Evolutionary conservation across 306 rosid species (phyloP), one percentile per base, ranked within the genome.

Genomic region (Gillenia trifoliata): DNA sequence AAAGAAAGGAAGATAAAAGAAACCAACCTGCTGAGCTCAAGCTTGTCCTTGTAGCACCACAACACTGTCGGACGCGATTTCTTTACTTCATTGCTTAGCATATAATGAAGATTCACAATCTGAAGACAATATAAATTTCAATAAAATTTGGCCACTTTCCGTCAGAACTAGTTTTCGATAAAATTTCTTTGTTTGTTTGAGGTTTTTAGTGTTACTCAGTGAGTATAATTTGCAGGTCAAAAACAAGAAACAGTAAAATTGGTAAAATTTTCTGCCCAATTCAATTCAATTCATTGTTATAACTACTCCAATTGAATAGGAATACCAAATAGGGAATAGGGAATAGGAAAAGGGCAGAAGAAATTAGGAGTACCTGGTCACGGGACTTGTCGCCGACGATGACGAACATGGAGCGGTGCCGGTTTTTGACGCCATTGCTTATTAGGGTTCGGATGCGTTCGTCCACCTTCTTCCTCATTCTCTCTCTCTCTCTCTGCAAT

Each of bases 41-140:
- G 99, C 84, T 90, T 94, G 77, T 88, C 87, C 86, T 83, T 91
- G 84, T 94, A 94, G 83, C 99, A 92, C 99, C 99, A 94, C 34
- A 94, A 79, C 41, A 84, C 97, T 66, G 77, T 82, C 63, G 95
- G 99, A 78, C 85, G 83, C 20, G 96, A 88, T 80, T 90, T 94
- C 40, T 86, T 76, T n/a, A 82, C 85, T 33, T 92, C 94, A 85
- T 94, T 94, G 86, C 91, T 83, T 50, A 94, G 87, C 86, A 94
- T 85, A 72, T 88, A 86, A 79, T 94, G 97, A 73, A 94, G 92
- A 87, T 94, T 94, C 8, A 90, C 97, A 72, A 94, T 86, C 99
- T 94, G 89, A 70, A 63, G 26, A 12, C 17, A 33, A 68, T 45
- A 33, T 33, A 66, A 20, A 47, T 15, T 5, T 47, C 52, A 5